Conservation (phyloP, 1,139 yeast genomes). For the Blastobotrys capitulatus region DNA sequence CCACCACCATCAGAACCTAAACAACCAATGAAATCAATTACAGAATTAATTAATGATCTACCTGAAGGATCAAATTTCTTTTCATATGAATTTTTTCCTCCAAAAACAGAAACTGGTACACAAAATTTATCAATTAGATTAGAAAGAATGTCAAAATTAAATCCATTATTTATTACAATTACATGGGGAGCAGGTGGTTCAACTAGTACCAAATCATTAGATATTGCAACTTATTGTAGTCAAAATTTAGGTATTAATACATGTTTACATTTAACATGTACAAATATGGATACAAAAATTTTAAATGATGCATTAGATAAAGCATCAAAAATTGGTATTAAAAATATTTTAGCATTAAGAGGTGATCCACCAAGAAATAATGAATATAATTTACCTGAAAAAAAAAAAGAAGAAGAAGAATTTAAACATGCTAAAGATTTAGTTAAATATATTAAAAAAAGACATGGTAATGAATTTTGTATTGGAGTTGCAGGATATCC, state of each 20-base stretch:
- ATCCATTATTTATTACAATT: slow-evolving; percentile 83
- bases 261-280: slow-evolving; percentile 91
- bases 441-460: slow-evolving; percentile 63
- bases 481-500: slow-evolving; percentile 95
- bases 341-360: slow-evolving; percentile 83
- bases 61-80: slow-evolving; percentile 47
- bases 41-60: slow-evolving; percentile 45
- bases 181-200: slow-evolving; percentile 99
- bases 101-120: slow-evolving; percentile 85
- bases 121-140: slow-evolving; percentile 80
- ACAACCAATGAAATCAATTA: slow-evolving; percentile 4
- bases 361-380: slow-evolving; percentile 95
- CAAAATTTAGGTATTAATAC: slow-evolving; percentile 74
- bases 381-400: slow-evolving; percentile 45
- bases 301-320: slow-evolving; percentile 71
- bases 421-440: slow-evolving; percentile 78
- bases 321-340: slow-evolving; percentile 74
- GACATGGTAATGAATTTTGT: slow-evolving; percentile 72
- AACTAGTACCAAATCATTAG: slow-evolving; percentile 80
- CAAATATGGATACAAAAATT: slow-evolving; percentile 73
- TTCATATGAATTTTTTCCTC: slow-evolving; percentile 95
- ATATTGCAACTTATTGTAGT: slow-evolving; percentile 74
- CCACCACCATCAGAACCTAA: not conserved
- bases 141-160: slow-evolving; percentile 80
- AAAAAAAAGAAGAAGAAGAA: slow-evolving; percentile 35